Evolutionary conservation across 2,329 filamentous ascomycete genomes (phyloP).

Genomic region (Botrytis fabae): DNA sequence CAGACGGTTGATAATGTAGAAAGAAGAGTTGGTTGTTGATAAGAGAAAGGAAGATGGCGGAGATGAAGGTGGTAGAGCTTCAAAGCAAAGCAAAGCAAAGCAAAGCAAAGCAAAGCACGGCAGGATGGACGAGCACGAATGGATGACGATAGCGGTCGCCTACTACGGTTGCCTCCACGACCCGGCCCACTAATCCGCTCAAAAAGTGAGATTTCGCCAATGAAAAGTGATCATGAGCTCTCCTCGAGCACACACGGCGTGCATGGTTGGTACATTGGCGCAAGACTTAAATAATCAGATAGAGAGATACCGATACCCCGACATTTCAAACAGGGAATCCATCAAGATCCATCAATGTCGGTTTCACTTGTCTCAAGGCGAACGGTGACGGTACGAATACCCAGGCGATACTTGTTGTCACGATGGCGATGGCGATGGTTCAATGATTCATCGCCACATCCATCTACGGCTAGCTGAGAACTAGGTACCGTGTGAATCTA

Average conservation of each 20-base stretch:
- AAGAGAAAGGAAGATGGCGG: conserved; percentile 23
- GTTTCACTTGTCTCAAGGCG: neutral
- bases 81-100: neutral
- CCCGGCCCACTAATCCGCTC: conserved; percentile 5
- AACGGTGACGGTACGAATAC: neutral
- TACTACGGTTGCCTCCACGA: conserved; percentile 17
- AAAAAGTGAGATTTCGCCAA: neutral
- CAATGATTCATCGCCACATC: too few species aligned
- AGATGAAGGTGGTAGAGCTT: conserved; percentile 1
- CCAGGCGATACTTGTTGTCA: too few species aligned
- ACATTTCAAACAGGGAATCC: conserved; percentile 5
- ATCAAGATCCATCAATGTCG: neutral
- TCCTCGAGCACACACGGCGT: neutral
- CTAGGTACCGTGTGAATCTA: too few species aligned
- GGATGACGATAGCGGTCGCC: conserved; percentile 23
- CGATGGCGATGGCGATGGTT: too few species aligned
- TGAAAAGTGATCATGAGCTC: conserved; percentile 10
- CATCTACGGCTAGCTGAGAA: too few species aligned
- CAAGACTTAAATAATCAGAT: neutral
- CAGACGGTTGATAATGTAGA: conserved; percentile 30
- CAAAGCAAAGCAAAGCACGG: neutral
- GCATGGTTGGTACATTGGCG: neutral
- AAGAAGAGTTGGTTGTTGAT: conserved; percentile 30
- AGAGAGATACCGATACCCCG: conserved; percentile 9
- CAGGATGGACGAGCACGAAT: conserved; percentile 9